phyloP scores from a whole-genome alignment of 225 moss, liverwort and hornwort species.

The Climacium dendroides region DNA sequence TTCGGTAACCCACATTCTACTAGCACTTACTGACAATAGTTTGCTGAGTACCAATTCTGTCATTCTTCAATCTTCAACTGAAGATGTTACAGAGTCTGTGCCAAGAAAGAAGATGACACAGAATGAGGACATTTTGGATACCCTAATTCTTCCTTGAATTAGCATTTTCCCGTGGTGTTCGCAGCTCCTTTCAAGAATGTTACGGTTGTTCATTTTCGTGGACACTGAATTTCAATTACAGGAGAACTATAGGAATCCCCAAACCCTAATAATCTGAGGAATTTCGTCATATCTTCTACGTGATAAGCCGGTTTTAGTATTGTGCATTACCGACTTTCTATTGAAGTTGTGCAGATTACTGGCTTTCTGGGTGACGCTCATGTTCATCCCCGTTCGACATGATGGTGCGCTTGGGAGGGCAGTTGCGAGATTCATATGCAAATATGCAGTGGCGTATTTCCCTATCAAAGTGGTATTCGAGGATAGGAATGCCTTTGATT shows the following conservation, averaged over 20 bases:
- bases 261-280: not conserved
- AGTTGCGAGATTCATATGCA: conserved; percentile 18
- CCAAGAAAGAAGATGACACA: not conserved
- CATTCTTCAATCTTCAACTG: not conserved
- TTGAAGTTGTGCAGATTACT: conserved; percentile 6
- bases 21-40: not conserved
- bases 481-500: conserved; percentile 18
- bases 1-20: not conserved
- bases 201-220: not conserved
- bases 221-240: not conserved
- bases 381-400: conserved; percentile 8
- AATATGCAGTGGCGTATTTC: conserved; percentile 20
- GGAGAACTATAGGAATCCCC: not conserved
- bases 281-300: not conserved
- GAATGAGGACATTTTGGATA: not conserved
- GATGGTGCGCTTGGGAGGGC: not conserved
- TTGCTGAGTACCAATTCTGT: not conserved
- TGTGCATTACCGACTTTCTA: not conserved
- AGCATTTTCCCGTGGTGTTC: not conserved
- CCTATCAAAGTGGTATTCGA: conserved; percentile 33
- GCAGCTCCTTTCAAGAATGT: not conserved
- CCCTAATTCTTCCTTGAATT: not conserved
- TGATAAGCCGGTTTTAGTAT: not conserved
- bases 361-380: conserved; percentile 16
- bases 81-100: not conserved